Evolutionary conservation across 2,329 filamentous ascomycete genomes (phyloP).

Genomic region (Raffaelea deltoideospora): DNA sequence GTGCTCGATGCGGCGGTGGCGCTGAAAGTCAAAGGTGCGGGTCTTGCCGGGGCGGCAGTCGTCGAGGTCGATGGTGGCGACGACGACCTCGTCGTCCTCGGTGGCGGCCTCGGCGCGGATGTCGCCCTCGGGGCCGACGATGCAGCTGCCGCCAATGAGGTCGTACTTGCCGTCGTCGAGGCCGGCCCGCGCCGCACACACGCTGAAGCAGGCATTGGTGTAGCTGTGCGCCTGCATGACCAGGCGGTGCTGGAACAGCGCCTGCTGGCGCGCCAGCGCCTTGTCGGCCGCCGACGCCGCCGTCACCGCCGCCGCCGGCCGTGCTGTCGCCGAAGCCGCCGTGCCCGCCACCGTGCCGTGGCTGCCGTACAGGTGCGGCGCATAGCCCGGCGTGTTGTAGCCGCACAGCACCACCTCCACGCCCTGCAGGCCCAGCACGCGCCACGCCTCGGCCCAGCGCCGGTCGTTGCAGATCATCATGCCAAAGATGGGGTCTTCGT

Average conservation of each 20-base stretch:
- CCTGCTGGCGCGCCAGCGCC: conserved; percentile 23
- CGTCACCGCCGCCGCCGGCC: too few species aligned
- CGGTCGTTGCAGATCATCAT: conserved; percentile 41
- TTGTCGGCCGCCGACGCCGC: conserved; percentile 20
- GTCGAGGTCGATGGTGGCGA: conserved; percentile 8
- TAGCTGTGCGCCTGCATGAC: conserved; percentile 35
- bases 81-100: conserved; percentile 26
- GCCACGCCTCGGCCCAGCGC: conserved; percentile 36
- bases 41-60: conserved; percentile 6
- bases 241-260: conserved; percentile 33
- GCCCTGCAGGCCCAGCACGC: conserved; percentile 32
- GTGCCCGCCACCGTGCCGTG: conserved; percentile 33
- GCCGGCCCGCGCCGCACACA: conserved; percentile 30
- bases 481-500: conserved; percentile 35
- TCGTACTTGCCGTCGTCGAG: conserved; percentile 28
- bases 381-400: conserved; percentile 33
- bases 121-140: conserved; percentile 24
- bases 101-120: conserved; percentile 32
- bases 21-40: conserved; percentile 10
- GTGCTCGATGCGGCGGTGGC: conserved; percentile 10
- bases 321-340: conserved; percentile 17
- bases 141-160: conserved; percentile 32
- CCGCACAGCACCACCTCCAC: conserved; percentile 28
- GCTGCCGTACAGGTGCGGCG: conserved; percentile 29
- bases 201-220: conserved; percentile 33